Evolutionary conservation across 1,284 basidiomycete genomes (phyloP).

Genomic region (Cutaneotrichosporon dermatis): DNA sequence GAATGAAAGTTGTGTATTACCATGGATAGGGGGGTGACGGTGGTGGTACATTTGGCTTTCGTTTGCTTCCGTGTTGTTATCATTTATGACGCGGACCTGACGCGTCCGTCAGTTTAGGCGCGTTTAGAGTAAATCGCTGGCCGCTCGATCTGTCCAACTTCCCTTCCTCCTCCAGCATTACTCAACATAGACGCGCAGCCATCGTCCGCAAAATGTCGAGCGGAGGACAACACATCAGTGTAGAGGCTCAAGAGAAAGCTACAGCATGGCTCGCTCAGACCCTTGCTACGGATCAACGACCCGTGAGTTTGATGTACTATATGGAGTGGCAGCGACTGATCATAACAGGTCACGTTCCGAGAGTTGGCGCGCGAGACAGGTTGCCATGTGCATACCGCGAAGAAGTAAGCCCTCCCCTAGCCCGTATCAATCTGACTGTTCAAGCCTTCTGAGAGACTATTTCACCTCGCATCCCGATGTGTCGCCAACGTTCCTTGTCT

Average conservation of each 20-base stretch:
- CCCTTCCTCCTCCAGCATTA: neutral
- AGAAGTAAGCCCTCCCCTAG: constrained; percentile 31
- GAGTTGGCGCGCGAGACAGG: constrained; percentile 36
- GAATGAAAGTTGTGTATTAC: too few species aligned
- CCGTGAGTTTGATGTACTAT: neutral
- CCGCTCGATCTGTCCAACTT: too few species aligned
- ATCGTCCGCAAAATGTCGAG: neutral
- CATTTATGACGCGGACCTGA: too few species aligned
- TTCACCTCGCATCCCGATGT: constrained; percentile 22
- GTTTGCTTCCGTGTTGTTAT: too few species aligned
- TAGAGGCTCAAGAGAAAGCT: neutral
- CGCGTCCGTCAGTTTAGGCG: too few species aligned
- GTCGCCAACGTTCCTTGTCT: constrained; percentile 36
- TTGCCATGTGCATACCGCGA: constrained; percentile 39
- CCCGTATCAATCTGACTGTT: neutral
- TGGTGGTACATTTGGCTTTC: too few species aligned
- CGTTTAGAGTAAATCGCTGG: too few species aligned
- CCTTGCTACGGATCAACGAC: constrained; percentile 8
- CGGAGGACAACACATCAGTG: neutral
- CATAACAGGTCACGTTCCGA: constrained; percentile 35
- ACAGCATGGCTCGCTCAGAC: constrained; percentile 5
- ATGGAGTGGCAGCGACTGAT: neutral
- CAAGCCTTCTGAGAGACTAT: constrained; percentile 27
- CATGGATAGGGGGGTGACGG: too few species aligned
- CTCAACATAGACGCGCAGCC: neutral